Evolutionary conservation across 2,329 filamentous ascomycete genomes (phyloP).

Genomic region (Cladophialophora psammophila): DNA sequence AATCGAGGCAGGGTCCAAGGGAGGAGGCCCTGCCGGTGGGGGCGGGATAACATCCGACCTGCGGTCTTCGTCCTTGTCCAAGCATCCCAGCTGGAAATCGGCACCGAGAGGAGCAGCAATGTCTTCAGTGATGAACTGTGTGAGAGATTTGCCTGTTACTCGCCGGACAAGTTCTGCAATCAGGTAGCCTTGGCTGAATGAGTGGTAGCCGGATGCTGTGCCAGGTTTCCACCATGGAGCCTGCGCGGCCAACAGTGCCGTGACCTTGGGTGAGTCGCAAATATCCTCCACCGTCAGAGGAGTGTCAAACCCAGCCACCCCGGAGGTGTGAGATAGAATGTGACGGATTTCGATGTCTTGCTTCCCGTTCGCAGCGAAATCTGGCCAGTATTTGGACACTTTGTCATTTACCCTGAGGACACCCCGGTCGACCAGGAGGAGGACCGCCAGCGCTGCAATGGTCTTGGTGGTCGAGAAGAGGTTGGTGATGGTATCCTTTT

Average conservation of each 20-base stretch:
- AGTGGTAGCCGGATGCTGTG: conserved; percentile 53
- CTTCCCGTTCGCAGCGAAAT: conserved; percentile 46
- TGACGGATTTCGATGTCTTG: conserved; percentile 42
- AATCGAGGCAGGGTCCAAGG: conserved; percentile 19
- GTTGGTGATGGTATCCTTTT: conserved; percentile 31
- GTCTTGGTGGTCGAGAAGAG: conserved; percentile 45
- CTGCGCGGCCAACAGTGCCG: conserved; percentile 49
- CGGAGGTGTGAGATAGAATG: conserved; percentile 32
- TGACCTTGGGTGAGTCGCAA: conserved; percentile 43
- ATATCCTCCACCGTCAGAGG: conserved; percentile 45
- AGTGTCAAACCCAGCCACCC: conserved; percentile 44
- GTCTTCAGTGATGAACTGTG: conserved; percentile 36
- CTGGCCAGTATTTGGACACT: conserved; percentile 46
- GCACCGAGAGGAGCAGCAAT: conserved; percentile 34
- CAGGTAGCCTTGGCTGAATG: conserved; percentile 43
- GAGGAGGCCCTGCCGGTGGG: conserved; percentile 1
- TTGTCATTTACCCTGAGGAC: conserved; percentile 41
- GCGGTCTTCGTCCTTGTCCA: conserved; percentile 30
- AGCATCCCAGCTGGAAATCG: conserved; percentile 36
- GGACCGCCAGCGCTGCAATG: conserved; percentile 41
- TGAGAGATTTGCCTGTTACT: conserved; percentile 31
- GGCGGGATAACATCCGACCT: conserved; percentile 43
- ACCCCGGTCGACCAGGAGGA: conserved; percentile 43
- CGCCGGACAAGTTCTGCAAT: conserved; percentile 36
- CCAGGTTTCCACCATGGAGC: conserved; percentile 56